Conservation (phyloP, 345 rosid species). For the Heritiera littoralis region DNA sequence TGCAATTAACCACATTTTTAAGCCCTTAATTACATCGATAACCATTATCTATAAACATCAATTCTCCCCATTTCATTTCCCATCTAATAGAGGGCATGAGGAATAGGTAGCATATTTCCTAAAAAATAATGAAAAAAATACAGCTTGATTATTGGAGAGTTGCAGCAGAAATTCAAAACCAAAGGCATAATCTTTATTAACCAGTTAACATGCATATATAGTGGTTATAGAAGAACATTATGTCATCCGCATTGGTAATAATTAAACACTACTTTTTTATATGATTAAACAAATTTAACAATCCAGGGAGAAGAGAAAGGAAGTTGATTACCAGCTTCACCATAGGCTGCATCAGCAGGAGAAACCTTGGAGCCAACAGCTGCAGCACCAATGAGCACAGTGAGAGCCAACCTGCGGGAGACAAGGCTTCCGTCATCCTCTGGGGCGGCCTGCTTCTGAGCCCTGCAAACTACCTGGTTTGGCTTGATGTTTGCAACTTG, state of each 20-base stretch:
- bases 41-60: background rate
- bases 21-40: background rate
- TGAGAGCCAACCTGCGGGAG: constrained; percentile 86
- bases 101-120: background rate
- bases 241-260: background rate
- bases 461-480: constrained; percentile 58
- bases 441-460: constrained; percentile 54
- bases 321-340: constrained; percentile 68
- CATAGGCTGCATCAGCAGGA: constrained; percentile 97
- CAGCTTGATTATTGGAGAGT: background rate
- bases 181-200: background rate
- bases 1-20: constrained; percentile 31
- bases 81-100: background rate
- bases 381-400: constrained; percentile 74
- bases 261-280: background rate
- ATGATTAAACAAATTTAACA: background rate
- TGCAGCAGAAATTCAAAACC: too few relatives aligned
- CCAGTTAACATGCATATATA: too few relatives aligned
- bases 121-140: background rate
- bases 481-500: constrained; percentile 46
- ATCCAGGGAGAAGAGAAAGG: background rate
- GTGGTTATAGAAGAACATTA: background rate
- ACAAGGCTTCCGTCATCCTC: constrained; percentile 39
- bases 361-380: constrained; percentile 79
- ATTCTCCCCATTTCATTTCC: background rate